phyloP scores from a whole-genome alignment of 768 basidiomycete genomes.

The Mycena filopes region DNA sequence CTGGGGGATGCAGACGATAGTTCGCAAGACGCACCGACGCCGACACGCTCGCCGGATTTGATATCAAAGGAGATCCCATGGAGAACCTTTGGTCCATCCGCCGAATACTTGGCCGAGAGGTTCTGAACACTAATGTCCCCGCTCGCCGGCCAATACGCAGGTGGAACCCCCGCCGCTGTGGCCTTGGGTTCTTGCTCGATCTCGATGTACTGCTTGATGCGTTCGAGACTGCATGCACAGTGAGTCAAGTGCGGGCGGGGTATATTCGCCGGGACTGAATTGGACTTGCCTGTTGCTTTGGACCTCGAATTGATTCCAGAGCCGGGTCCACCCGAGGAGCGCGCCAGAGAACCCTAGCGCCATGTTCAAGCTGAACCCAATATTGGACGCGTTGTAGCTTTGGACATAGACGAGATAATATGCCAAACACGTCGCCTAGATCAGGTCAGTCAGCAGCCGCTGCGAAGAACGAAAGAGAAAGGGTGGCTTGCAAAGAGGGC shows the following conservation, averaged over 20 bases:
- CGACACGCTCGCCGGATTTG: slow-evolving; percentile 58
- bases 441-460: slow-evolving; percentile 10
- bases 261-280: no score
- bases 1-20: background rate
- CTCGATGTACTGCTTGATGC: slow-evolving; percentile 43
- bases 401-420: slow-evolving; percentile 51
- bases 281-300: slow-evolving; percentile 32
- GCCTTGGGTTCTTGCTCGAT: slow-evolving; percentile 55
- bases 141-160: slow-evolving; percentile 62
- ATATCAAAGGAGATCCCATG: slow-evolving; percentile 47
- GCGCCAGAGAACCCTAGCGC: slow-evolving; percentile 54
- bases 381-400: slow-evolving; percentile 44
- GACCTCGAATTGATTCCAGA: slow-evolving; percentile 42
- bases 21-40: slow-evolving; percentile 43
- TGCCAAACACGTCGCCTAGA: slow-evolving; percentile 45
- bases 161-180: slow-evolving; percentile 46
- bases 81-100: slow-evolving; percentile 22
- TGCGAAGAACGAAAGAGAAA: background rate
- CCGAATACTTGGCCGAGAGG: slow-evolving; percentile 53
- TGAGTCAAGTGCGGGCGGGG: slow-evolving; percentile 44
- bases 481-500: slow-evolving; percentile 51
- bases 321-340: slow-evolving; percentile 48
- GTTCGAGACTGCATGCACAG: slow-evolving; percentile 40
- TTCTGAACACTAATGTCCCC: slow-evolving; percentile 55
- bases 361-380: slow-evolving; percentile 53